Evolutionary conservation across 179 eudicot species (phyloP), one percentile per base, ranked within the genome.

Genomic region (Patellifolia procumbens): DNA sequence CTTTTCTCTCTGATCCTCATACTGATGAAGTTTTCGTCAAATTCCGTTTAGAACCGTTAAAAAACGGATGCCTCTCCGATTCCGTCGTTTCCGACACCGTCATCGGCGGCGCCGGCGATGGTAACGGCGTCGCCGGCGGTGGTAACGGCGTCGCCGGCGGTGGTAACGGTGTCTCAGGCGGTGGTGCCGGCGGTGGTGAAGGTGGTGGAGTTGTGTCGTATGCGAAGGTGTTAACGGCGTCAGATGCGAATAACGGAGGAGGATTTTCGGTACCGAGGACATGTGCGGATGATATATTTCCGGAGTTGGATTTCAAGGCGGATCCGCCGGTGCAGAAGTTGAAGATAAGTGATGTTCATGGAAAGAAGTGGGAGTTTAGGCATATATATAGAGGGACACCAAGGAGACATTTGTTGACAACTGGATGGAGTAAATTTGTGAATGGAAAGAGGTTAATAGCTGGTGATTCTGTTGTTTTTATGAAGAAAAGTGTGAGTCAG

Each of bases 211-310:
- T 87, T 28, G 86, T 76, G 9, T 90, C 92, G 66, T 92, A 82
- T 42, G 86, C 87, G 59, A 93, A 93, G 92, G 79, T 84, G 1
- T 74, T 93, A 65, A 92, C 96, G 34, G 87, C 85, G 26, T 91
- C 97, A 4, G 98, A 93, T 45, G 97, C 95, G 16, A 91, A 90
- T 80, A 93, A 91, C 35, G 98, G 98, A 0, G 98, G 98, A 1
- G 98, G 98, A 11, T 92, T 92, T 73, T 92, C 98, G 17, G 93
- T 92, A 10, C 97, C 97, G 37, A 61, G 92, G 68, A 87, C 75
- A 49, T 93, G 98, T 26, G 98, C 97, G 0, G 97, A 92, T 13
- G 76, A 85, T 17, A 83, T 93, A 2, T 88, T 93, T 22, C 98
- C 97, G 20, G 76, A 81, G 53, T 71, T 93, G 71, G 75, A 90